A percentile compares a stretch with the other conserved stretches of the same genome.
Conservation (phyloP, 176 grass and related monocot genomes). For the Oryza officinalis region DNA sequence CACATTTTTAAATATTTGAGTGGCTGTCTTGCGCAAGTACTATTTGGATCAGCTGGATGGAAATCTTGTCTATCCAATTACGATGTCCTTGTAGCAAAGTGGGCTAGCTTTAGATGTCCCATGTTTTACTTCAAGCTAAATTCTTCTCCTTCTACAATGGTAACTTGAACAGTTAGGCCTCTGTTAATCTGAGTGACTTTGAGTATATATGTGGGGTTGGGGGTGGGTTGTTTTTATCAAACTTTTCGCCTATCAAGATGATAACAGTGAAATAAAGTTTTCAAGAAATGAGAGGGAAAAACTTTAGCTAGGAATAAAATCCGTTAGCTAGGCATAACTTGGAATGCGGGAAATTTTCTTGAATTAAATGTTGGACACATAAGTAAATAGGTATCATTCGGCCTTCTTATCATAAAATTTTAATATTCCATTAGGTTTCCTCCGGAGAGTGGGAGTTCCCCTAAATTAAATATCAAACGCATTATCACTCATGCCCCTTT, state of each 20-base stretch:
- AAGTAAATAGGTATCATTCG: too few relatives aligned
- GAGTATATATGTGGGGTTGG: neutral
- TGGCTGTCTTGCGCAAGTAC: slow-evolving; percentile 25
- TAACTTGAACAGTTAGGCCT: neutral
- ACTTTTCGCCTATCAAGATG: neutral
- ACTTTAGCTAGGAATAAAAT: neutral
- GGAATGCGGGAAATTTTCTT: neutral
- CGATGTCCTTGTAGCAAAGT: neutral
- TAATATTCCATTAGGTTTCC: too few relatives aligned
- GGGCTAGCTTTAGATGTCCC: neutral
- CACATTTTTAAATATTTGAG: slow-evolving; percentile 26
- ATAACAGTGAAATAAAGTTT: neutral
- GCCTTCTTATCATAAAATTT: too few relatives aligned
- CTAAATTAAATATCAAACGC: neutral
- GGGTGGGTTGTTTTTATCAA: too few relatives aligned
- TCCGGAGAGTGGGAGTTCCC: neutral
- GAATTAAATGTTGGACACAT: neutral
- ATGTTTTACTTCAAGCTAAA: too few relatives aligned
- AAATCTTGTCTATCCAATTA: slow-evolving; percentile 23
- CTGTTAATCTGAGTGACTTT: neutral
- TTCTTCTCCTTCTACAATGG: neutral
- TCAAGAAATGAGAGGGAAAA: neutral
- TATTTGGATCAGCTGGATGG: slow-evolving; percentile 8
- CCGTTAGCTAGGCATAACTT: too few relatives aligned
- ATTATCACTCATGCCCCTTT: neutral